Evolutionary conservation across 768 basidiomycete genomes (phyloP).

Genomic region (Phlegmacium glaucopus): DNA sequence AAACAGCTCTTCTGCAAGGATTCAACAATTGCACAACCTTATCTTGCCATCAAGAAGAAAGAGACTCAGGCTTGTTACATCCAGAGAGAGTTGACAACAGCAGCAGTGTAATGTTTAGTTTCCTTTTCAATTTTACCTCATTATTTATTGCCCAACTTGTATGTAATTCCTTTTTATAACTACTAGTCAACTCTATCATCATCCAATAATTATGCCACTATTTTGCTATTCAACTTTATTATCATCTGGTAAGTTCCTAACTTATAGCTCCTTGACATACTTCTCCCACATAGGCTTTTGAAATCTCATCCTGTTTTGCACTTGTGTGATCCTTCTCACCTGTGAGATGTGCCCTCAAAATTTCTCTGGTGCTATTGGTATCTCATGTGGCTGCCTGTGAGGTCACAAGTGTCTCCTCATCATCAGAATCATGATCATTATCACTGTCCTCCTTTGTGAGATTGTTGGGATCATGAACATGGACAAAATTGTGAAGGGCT

Average conservation of each 20-base stretch:
- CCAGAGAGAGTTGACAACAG: slow-evolving; percentile 9
- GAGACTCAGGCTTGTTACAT: slow-evolving; percentile 11
- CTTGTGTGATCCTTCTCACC: slow-evolving; percentile 6
- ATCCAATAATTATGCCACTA: neutral
- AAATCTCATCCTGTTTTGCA: slow-evolving; percentile 10
- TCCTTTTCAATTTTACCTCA: no score
- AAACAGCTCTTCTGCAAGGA: slow-evolving; percentile 15
- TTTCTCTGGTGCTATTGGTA: slow-evolving; percentile 7
- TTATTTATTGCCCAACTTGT: neutral
- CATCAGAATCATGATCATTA: slow-evolving; percentile 3
- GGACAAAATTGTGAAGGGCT: slow-evolving; percentile 26
- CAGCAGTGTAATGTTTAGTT: no score
- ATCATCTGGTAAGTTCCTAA: no score
- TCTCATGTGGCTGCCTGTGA: neutral
- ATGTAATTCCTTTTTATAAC: no score
- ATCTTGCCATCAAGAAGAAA: slow-evolving; percentile 16
- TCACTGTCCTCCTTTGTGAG: slow-evolving; percentile 1
- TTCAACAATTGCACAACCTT: slow-evolving; percentile 11
- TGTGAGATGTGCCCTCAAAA: slow-evolving; percentile 5
- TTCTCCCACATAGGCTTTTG: slow-evolving; percentile 14
- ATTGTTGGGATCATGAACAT: slow-evolving; percentile 18
- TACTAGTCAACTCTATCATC: neutral
- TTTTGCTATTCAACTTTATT: no score
- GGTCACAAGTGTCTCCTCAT: no score
- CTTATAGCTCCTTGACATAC: slow-evolving; percentile 4